Evolutionary conservation across 2,329 filamentous ascomycete genomes (phyloP), one percentile per base, ranked within the genome.

Genomic region (Fusarium luffae): DNA sequence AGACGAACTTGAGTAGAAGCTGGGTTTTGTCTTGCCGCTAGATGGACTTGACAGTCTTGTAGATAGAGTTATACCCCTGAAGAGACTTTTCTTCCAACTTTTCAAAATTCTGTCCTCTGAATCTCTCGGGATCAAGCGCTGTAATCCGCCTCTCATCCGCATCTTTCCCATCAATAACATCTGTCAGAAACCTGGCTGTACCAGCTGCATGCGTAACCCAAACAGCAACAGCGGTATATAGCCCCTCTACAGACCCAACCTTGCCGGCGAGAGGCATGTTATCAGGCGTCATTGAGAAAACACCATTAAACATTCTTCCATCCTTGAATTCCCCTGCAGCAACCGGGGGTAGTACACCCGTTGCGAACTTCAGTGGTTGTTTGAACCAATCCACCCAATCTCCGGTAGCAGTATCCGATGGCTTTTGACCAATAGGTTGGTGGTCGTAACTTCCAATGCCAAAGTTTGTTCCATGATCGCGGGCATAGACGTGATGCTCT

Each of bases 251-350:
- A 1, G 69, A 72, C 2, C 14, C 2, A 0, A 70, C 57, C 3
- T 27, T 34, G 1, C 73, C 73, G 14, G 65, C 69, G 0, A 75
- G 44, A 0, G 73, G 73, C 73, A 75, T 75, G 23, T 75, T 75
- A 14, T 75, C 73, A 1, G 73, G 73, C 0, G 73, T 75, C 71
- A 75, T 75, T 1, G 73, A 75, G 41, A 75, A 75, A 6, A 75
- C 65, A 8, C 73, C 73, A 11, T 75, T 75, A 30, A 75, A 75
- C 7, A 47, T 37, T 1, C 51, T 63, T 0, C 64, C 63, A 4
- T 50, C 13, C 12, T 40, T 16, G 10, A 74, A 74, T 8, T 72
- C 57, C 7, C 41, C 40, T 1, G 49, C 48, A 2, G 64, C 48
- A 32, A 47, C 18, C 0, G 63, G 40, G 5, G 73, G 73, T 3